Evolutionary conservation across 257 asterid genomes (phyloP).

Genomic region (Nicotiana sylvestris): DNA sequence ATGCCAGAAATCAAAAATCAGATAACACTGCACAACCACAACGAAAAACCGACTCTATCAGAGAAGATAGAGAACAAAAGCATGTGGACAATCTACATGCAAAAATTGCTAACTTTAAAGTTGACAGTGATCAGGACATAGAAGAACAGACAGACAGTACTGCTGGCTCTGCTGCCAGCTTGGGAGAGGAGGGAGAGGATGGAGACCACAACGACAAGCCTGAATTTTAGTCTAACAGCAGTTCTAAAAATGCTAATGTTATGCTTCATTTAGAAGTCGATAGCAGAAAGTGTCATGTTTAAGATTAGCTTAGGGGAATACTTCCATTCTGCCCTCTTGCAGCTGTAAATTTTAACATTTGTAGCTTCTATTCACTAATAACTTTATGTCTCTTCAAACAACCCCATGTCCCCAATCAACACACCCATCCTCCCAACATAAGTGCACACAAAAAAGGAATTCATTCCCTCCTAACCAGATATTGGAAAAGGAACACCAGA

Average conservation of each 20-base stretch:
- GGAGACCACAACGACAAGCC: conserved; percentile 16
- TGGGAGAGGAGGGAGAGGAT: conserved; percentile 21
- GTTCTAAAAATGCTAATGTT: not conserved
- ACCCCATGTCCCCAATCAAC: not conserved
- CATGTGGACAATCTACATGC: not conserved
- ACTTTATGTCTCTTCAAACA: not conserved
- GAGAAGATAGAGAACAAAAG: not conserved
- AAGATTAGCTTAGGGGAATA: conserved; percentile 1
- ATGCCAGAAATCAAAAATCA: not conserved
- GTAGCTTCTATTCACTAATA: not conserved
- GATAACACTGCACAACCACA: conserved; percentile 8
- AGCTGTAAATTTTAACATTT: not conserved
- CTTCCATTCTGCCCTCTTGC: not conserved
- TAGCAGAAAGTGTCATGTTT: not conserved
- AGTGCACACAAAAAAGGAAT: not conserved
- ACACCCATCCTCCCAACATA: not conserved
- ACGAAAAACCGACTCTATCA: not conserved
- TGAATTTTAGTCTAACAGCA: conserved; percentile 28
- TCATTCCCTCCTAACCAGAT: not conserved
- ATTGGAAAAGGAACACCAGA: not conserved
- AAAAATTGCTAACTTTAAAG: conserved; percentile 10
- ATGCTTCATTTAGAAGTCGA: not conserved
- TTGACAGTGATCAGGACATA: conserved; percentile 24
- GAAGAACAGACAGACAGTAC: conserved; percentile 20
- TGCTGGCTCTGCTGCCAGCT: conserved; percentile 7